phyloP scores from a whole-genome alignment of 1,139 yeast species.

The Hyphopichia fennica region DNA sequence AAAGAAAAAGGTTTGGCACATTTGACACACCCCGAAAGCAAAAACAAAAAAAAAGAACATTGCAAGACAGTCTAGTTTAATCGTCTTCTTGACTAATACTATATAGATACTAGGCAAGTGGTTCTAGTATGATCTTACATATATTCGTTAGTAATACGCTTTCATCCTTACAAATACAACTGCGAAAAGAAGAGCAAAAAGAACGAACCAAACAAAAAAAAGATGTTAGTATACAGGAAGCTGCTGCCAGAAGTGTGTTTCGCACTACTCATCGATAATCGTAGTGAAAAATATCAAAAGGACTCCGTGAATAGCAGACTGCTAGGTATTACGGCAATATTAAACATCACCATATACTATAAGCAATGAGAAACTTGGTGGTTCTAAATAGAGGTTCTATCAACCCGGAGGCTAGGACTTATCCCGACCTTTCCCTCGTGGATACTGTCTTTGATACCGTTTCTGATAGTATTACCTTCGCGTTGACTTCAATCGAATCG shows the following conservation, averaged over 20 bases:
- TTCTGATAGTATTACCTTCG: constrained; percentile 70
- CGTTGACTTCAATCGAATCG: constrained; percentile 60
- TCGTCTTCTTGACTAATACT: too few species aligned
- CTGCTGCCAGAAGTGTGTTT: background rate
- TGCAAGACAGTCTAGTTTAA: too few species aligned
- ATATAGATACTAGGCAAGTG: too few species aligned
- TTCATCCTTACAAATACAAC: too few species aligned
- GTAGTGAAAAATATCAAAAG: background rate
- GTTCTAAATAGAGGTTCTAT: constrained; percentile 58
- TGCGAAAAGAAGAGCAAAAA: background rate
- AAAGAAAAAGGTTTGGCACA: too few species aligned
- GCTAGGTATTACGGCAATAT: too few species aligned
- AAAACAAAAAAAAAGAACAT: too few species aligned
- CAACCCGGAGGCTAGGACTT: constrained; percentile 47
- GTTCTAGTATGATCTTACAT: too few species aligned
- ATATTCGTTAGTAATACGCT: too few species aligned
- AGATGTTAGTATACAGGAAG: background rate
- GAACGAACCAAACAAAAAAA: background rate
- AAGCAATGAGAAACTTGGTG: constrained; percentile 55
- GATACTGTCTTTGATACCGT: constrained; percentile 74
- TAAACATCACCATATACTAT: too few species aligned
- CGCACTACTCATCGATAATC: background rate
- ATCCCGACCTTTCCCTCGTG: constrained; percentile 61
- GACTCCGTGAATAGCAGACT: too few species aligned
- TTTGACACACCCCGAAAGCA: too few species aligned